Evolutionary conservation across 345 rosid genomes (phyloP), one percentile per base, ranked within the genome.

Genomic region (Salix dunnii): DNA sequence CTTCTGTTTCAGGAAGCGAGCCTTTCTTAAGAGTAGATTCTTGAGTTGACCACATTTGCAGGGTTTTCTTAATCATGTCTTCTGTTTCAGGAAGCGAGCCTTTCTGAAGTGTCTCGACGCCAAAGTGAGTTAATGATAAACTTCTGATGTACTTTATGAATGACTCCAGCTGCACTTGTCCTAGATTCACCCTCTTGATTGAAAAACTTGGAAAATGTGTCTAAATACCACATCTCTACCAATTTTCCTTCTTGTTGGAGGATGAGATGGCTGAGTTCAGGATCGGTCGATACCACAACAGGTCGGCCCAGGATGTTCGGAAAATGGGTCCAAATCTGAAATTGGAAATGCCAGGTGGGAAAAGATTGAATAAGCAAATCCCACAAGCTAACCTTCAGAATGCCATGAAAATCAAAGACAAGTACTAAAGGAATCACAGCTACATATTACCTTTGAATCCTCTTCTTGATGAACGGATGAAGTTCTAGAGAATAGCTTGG

Each of bases 301-400:
- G 48, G 23, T 35, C 66, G 46, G 17, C 79, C 81, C 2, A 74
- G 67, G 20, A 83, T n/a, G 6, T 67, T 30, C 68, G 60, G 60
- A 77, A 83, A 14, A 81, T 66, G 20, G 33, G 79, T 73, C 83
- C 79, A 23, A 73, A 80, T 51, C 77, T 79, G 46, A 27, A 13
- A 73, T 43, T n/a, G 46, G 12, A 42, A 38, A 62, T 12, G 13
- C 49, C 49, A 46, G 49, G 1, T 12, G 13, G 49, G 17, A 2
- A 46, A 4, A 46, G 49, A 13, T 12, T 11, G 49, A 46, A 12
- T 46, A 46, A 46, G 49, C 18, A 46, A 46, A 46, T 46, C 49
- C 49, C 49, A 46, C 49, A 46, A 46, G 49, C 49, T 46, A 46
- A 14, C 18, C 49, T 46, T 46, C 49, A 46, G 49, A 46, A 46